Base-by-base conservation (phyloP, 371 early-diverging fungal genomes). In the Cokeromyces recurvatus region DNA sequence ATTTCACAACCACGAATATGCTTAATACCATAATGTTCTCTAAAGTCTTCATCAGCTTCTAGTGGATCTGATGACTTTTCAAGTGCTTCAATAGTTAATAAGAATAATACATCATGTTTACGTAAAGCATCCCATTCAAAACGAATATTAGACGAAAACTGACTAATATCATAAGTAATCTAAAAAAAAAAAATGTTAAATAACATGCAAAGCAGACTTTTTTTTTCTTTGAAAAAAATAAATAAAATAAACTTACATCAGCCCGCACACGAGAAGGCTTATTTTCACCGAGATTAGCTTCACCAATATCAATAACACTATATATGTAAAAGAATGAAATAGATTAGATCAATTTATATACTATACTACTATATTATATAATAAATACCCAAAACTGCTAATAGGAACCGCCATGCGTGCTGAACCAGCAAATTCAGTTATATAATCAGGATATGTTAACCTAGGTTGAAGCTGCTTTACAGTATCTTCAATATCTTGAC, bases 71-170 rank as follows among this genome's bases (percentile, higher is more conserved):
- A 55, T 0, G 74, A 72, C 2, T 67, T 57, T 16, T 81, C 82
- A 14, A 79, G 76, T n/a, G 87, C 80, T 47, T 78, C 71, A 19
- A 94, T 79, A 2, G 80, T 65, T 27, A 91, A 41, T 29, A 96
- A 62, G 54, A 95, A 87, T 38, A 95, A 56, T 9, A 89, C 81
- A 57, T 95, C 96, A 40, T 85, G 87, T 23, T 78, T 81, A 7
- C 86, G 75, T 16, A 97, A 65, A n/a, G 71, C 55, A 48, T 90
- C 89, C 98, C 98, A 97, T 64, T 96, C 97, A 6, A 64, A 64
- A 24, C 82, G 79, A 25, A 95, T 82, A 0, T 79, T 68, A 11
- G 86, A 82, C 0, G 83, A 69, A 49, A 83, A 92, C 19, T 68
- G 54, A 12, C 75, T 68, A 29, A 93, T 57, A 34, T 83, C 71